phyloP scores from a whole-genome alignment of 306 rosid species.

The Albizia julibrissin region DNA sequence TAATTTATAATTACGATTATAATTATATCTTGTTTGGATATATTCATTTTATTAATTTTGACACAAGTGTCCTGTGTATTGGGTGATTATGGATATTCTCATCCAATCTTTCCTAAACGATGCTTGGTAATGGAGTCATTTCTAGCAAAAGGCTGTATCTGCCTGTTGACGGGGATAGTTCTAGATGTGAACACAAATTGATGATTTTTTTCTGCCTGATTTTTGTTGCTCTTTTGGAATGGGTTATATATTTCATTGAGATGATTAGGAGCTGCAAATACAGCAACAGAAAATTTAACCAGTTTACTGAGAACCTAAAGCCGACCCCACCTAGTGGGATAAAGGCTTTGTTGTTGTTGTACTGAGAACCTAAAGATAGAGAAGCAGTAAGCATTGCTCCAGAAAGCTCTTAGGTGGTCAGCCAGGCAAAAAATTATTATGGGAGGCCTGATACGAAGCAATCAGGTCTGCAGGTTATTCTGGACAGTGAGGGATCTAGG shows the following conservation, averaged over 20 bases:
- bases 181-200: too few relatives aligned
- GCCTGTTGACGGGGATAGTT: too few relatives aligned
- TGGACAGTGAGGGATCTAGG: background rate
- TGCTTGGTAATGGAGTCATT: too few relatives aligned
- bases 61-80: too few relatives aligned
- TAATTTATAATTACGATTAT: background rate
- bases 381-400: background rate
- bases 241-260: slow-evolving; percentile 8
- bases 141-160: too few relatives aligned
- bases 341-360: too few relatives aligned
- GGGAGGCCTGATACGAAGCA: background rate
- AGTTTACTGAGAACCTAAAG: background rate
- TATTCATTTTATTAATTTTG: background rate
- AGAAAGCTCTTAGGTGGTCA: background rate
- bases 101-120: too few relatives aligned
- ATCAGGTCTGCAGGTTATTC: background rate
- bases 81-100: too few relatives aligned
- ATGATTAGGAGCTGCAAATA: background rate
- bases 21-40: background rate
- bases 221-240: background rate
- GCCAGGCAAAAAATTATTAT: background rate
- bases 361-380: background rate
- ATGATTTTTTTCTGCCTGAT: background rate
- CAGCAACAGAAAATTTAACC: background rate
- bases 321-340: too few relatives aligned